Base-by-base conservation (phyloP, 345 rosid genomes). In the Aquilaria malaccensis region DNA sequence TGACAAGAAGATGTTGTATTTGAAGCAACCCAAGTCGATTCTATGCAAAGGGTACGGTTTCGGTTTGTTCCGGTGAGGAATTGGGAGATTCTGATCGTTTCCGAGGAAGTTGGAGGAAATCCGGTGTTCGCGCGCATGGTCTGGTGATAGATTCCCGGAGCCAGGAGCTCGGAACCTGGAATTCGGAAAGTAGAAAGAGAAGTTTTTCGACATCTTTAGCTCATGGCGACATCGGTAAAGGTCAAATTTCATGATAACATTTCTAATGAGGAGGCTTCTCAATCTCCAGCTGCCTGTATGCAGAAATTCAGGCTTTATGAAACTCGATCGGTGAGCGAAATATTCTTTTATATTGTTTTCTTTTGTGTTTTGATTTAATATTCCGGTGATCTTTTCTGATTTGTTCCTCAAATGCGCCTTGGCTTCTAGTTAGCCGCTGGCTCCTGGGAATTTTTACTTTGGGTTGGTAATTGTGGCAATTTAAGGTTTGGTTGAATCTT, bases 1-100 rank as follows among this genome's bases (percentile, higher is more conserved):
- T 37, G 10, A 33, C 7, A 22, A 30, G 57, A 69, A 72, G 58
- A 86, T 86, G 94, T 55, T 86, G 75, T 84, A 84, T 78, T 69
- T 84, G 89, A 86, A 86, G 83, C 94, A 81, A 70, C 89, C 87
- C n/a, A 80, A 71, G 79, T 83, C 81, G 58, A 77, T 81, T 74
- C 10, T 76, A 59, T 76, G 76, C 67, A 77, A 73, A 65, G 68
- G 79, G 32, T 68, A 79, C 51, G 75, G 58, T 65, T 68, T 6
- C 70, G 49, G 54, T 43, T 33, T n/a, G 60, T 50, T 41, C 9
- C 33, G 33, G 50, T 66, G 59, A 22, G 57, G 48, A 37, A 52
- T 72, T 54, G 15, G 31, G 33, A 22, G 13, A 45, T n/a, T 41
- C 13, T 58, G 11, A 48, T 30, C 29, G 41, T 50, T n/a, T 13